Percentiles rank a stretch among this genome's conserved stretches.
phyloP scores from a whole-genome alignment of 345 rosid genomes.

The Rhodomyrtus tomentosa region DNA sequence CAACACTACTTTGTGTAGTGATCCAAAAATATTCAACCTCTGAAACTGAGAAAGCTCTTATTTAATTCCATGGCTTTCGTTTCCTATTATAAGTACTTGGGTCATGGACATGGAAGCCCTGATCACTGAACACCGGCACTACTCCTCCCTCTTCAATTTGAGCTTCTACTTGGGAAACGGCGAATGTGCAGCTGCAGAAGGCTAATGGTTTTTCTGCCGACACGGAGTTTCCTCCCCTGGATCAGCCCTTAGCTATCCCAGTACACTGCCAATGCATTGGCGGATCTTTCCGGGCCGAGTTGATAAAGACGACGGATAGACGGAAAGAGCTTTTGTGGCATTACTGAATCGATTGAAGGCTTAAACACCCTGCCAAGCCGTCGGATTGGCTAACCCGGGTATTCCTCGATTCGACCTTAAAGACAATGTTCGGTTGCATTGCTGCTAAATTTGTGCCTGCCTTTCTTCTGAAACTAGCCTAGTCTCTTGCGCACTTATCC shows the following conservation, averaged over 20 bases:
- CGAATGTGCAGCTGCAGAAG: conserved; percentile 22
- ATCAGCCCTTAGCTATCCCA: conserved; percentile 46
- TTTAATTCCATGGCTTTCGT: not conserved
- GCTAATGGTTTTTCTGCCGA: conserved; percentile 41
- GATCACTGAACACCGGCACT: conserved; percentile 20
- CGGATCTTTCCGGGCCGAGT: conserved; percentile 40
- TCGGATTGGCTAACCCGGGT: conserved; percentile 38
- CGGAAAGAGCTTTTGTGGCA: conserved; percentile 53
- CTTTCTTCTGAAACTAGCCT: conserved; percentile 18
- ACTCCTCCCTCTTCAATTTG: conserved; percentile 46
- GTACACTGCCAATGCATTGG: conserved; percentile 51
- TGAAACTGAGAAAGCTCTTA: conserved; percentile 2
- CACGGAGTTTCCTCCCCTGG: conserved; percentile 32
- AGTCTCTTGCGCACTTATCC: conserved; percentile 55
- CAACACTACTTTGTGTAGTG: conserved; percentile 17
- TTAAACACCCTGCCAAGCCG: conserved; percentile 56
- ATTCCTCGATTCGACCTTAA: conserved; percentile 29
- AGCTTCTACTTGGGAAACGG: conserved; percentile 46
- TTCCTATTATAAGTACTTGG: conserved; percentile 5
- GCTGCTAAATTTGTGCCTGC: conserved; percentile 60
- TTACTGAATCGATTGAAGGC: conserved; percentile 57
- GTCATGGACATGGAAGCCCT: conserved; percentile 16
- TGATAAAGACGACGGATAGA: conserved; percentile 29
- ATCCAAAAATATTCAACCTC: conserved; percentile 33
- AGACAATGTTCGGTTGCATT: conserved; percentile 30